Evolutionary conservation across 441 rosid species (phyloP).

Genomic region (Syzygium syzygioides): DNA sequence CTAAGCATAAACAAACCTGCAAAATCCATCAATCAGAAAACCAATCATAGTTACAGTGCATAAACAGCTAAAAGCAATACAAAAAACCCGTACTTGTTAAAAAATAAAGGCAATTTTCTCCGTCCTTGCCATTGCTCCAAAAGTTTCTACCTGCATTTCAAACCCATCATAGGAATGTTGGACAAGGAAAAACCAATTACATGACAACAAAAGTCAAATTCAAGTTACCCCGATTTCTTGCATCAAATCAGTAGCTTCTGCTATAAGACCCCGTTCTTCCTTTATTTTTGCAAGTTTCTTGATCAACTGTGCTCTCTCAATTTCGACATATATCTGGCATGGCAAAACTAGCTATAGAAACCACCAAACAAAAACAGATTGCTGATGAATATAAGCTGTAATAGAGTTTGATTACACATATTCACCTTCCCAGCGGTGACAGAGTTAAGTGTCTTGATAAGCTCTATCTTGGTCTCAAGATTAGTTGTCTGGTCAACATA

Average conservation of each 20-base stretch:
- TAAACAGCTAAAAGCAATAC: neutral
- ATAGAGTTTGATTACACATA: too few species aligned
- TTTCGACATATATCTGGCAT: slow-evolving; percentile 87
- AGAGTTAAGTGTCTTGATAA: too few species aligned
- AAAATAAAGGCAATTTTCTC: slow-evolving; percentile 90
- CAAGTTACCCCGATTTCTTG: slow-evolving; percentile 28
- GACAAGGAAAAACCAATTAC: neutral
- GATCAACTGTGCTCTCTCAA: slow-evolving; percentile 86
- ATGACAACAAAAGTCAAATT: neutral
- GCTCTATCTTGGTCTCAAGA: too few species aligned
- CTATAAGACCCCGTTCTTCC: slow-evolving; percentile 67
- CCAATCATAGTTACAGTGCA: neutral
- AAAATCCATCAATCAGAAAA: slow-evolving; percentile 8
- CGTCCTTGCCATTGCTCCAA: slow-evolving; percentile 97
- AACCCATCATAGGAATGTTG: neutral
- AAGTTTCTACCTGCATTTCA: slow-evolving; percentile 80
- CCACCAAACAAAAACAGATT: neutral
- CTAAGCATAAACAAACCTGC: slow-evolving; percentile 90
- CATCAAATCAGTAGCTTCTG: slow-evolving; percentile 44
- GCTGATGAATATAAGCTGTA: slow-evolving; percentile 4
- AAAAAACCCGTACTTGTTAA: too few species aligned
- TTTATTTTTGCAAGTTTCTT: slow-evolving; percentile 60
- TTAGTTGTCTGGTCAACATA: too few species aligned
- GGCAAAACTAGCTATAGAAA: neutral
- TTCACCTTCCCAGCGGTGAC: too few species aligned